These are phyloP conservation scores for Phytophthora quininea DNA, from an alignment of 352 stramenopile species.

Conservation along the genomic window DNA sequence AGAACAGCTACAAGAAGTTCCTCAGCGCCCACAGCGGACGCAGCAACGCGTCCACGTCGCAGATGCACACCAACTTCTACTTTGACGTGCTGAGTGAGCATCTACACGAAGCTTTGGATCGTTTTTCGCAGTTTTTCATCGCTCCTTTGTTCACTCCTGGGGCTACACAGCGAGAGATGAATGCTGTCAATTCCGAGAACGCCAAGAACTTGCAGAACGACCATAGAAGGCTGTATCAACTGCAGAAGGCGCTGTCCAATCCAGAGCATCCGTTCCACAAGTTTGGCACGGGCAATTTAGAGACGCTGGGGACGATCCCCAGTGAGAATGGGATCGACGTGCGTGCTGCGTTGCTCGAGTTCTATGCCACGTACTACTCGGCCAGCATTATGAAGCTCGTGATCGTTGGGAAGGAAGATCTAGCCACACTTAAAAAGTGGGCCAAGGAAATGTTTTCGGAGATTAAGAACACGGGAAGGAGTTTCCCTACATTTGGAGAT, in stretches of 20 bases:
- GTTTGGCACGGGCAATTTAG: constrained; percentile 91
- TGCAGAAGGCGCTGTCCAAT: constrained; percentile 79
- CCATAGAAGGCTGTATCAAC: constrained; percentile 81
- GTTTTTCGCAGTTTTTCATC: constrained; percentile 98
- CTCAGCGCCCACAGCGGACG: constrained; percentile 93
- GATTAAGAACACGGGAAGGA: constrained; percentile 78
- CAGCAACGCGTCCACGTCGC: constrained; percentile 97
- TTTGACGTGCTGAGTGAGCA: constrained; percentile 92
- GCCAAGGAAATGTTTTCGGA: constrained; percentile 75
- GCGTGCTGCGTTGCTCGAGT: constrained; percentile 76
- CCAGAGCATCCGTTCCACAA: constrained; percentile 85
- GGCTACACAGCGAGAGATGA: constrained; percentile 94
- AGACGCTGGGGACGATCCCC: constrained; percentile 65
- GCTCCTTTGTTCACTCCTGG: constrained; percentile 92
- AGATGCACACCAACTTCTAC: constrained; percentile 97
- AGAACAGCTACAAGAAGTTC: constrained; percentile 95
- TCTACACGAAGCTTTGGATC: constrained; percentile 90
- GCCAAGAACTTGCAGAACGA: constrained; percentile 97
- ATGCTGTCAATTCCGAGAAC: constrained; percentile 97
- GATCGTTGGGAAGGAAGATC: constrained; percentile 86
- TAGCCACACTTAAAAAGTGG: constrained; percentile 84
- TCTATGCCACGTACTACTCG: constrained; percentile 92
- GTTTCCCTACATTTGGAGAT: constrained; percentile 57
- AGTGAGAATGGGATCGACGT: constrained; percentile 57
- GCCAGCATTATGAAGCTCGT: constrained; percentile 92